Evolutionary conservation across 2,329 filamentous ascomycete genomes (phyloP), one percentile per base, ranked within the genome.

Genomic region (Tolypocladium tropicale): DNA sequence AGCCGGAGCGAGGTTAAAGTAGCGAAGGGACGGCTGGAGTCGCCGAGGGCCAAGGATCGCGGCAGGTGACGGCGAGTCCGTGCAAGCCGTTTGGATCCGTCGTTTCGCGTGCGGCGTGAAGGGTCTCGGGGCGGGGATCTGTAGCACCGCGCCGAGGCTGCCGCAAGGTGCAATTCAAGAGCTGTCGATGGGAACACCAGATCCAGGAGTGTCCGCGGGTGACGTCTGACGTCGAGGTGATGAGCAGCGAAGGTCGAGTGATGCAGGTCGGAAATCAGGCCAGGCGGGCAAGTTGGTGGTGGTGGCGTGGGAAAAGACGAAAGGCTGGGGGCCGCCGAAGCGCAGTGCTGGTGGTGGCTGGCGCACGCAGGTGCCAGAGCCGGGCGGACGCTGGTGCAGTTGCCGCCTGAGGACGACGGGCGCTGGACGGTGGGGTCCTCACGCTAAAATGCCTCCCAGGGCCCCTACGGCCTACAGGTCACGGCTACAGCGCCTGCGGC

Each of bases 281-380:
- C 46, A 23, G 33, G 5, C 46, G 12, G 21, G 30, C 36, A 10
- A 33, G 58, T 54, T 61, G 62, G 59, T 60, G 56, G 57, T 60
- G 57, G 57, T 56, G 62, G 57, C n/a, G n/a, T n/a, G 63, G 59
- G 50, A 56, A 67, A 63, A 62, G 56, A 61, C 43, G 57, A 65
- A 67, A 67, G 65, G 65, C 65, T 67, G 65, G 65, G 65, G 63
- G 60, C 56, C 53, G 59, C 43, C 28, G 23, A 21, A 51, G 54
- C 36, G 23, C 54, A 54, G 59, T 54, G 62, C 58, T 62, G 51
- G 60, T 61, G 60, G 65, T 67, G 65, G 65, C 65, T 67, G 65
- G 57, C 36, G 46, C 2, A 25, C 50, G 43, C 46, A 16, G 53
- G 43, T 34, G n/a, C 6, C n/a, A 28, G 39, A 25, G 9, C 34